These are phyloP conservation scores for Zygoascus sp. DNA, from an alignment of 1,139 yeast genomes.

Conservation along the genomic window DNA sequence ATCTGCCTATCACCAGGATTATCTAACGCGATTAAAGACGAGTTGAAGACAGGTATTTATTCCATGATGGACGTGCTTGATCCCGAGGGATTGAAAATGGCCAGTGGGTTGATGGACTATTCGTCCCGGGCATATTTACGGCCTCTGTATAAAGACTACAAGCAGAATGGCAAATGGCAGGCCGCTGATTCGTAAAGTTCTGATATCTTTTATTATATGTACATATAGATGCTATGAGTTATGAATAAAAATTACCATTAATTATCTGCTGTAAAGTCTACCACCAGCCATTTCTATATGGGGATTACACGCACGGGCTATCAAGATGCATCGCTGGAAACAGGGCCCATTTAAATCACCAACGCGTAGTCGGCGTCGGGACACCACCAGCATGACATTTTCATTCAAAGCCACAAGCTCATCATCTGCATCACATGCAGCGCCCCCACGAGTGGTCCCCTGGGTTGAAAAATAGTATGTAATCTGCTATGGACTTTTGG, in stretches of 20 bases:
- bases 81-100: constrained; percentile 55
- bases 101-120: constrained; percentile 66
- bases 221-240: not conserved
- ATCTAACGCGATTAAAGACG: constrained; percentile 45
- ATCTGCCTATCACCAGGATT: constrained; percentile 53
- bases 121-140: constrained; percentile 68
- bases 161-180: constrained; percentile 78
- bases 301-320: too few relatives aligned
- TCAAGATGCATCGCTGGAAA: too few relatives aligned
- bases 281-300: too few relatives aligned
- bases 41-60: constrained; percentile 54
- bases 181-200: constrained; percentile 26
- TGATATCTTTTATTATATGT: too few relatives aligned
- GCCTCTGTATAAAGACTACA: constrained; percentile 65
- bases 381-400: constrained; percentile 13
- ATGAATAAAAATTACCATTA: not conserved
- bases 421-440: constrained; percentile 3
- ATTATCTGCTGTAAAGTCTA: too few relatives aligned
- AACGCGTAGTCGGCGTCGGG: constrained; percentile 2
- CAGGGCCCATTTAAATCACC: too few relatives aligned
- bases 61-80: constrained; percentile 68
- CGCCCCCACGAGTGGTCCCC: constrained; percentile 36
- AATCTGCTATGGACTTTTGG: not conserved
- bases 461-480: constrained; percentile 72
- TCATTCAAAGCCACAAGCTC: constrained; percentile 14